phyloP scores from a whole-genome alignment of 2,329 filamentous ascomycete species.

The Periconia sp. region DNA sequence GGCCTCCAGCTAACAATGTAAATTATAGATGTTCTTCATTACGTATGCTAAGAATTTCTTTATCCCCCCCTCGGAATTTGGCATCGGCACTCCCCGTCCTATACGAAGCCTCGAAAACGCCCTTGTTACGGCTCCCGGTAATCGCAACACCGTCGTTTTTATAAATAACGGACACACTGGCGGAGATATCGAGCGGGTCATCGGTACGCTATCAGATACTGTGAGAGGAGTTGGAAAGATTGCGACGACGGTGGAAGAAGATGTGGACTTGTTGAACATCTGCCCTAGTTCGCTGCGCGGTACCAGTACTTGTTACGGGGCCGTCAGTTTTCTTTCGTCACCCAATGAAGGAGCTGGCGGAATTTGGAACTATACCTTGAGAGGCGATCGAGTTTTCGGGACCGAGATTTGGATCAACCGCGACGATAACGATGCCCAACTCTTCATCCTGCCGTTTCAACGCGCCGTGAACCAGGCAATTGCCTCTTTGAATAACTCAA shows the following conservation, averaged over 20 bases:
- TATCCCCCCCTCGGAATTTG: slow-evolving; percentile 73
- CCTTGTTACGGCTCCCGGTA: slow-evolving; percentile 58
- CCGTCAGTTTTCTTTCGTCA: slow-evolving; percentile 74
- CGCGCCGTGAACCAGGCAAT: slow-evolving; percentile 77
- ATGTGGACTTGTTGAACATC: slow-evolving; percentile 60
- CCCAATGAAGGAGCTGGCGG: slow-evolving; percentile 67
- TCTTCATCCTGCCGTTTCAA: slow-evolving; percentile 80
- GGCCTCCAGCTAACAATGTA: slow-evolving; percentile 11
- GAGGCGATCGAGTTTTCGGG: slow-evolving; percentile 72
- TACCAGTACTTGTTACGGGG: slow-evolving; percentile 71
- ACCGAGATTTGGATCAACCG: slow-evolving; percentile 64
- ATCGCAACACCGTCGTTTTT: slow-evolving; percentile 72
- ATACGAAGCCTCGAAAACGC: slow-evolving; percentile 68
- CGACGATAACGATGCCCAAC: slow-evolving; percentile 71
- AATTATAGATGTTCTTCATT: slow-evolving; percentile 49
- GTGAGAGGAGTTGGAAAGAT: slow-evolving; percentile 59
- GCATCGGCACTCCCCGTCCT: slow-evolving; percentile 64
- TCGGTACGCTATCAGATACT: slow-evolving; percentile 62
- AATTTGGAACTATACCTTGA: slow-evolving; percentile 84
- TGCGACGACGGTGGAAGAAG: slow-evolving; percentile 56
- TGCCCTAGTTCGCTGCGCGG: slow-evolving; percentile 63
- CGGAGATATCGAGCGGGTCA: slow-evolving; percentile 72
- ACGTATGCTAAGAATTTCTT: slow-evolving; percentile 80
- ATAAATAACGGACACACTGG: slow-evolving; percentile 71
- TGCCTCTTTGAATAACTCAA: slow-evolving; percentile 54